These are phyloP conservation scores for Sordaria brevicollis DNA, from an alignment of 495 filamentous ascomycete species.

Conservation along the genomic window DNA sequence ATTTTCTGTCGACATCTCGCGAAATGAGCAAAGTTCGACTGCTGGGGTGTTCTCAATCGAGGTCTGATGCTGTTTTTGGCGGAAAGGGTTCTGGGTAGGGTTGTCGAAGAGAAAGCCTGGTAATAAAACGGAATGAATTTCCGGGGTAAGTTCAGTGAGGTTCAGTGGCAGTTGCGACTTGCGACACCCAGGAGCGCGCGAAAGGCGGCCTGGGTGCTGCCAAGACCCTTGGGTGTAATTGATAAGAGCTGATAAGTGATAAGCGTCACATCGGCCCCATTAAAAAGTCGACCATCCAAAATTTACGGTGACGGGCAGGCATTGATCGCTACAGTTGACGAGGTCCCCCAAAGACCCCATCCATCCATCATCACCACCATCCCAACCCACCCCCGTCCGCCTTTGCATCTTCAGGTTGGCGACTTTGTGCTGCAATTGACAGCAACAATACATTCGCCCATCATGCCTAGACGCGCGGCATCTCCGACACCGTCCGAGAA, in stretches of 20 bases:
- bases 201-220: not conserved
- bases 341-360: not conserved
- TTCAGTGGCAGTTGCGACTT: not conserved
- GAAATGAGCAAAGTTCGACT: no score
- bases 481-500: slow-evolving; percentile 83
- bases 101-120: not conserved
- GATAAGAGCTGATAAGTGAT: slow-evolving; percentile 11
- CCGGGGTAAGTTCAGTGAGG: not conserved
- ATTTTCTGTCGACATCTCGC: slow-evolving; percentile 6
- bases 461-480: slow-evolving; percentile 41
- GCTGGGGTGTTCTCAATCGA: no score
- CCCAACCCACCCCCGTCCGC: not conserved
- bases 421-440: not conserved
- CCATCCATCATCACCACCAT: not conserved
- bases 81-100: not conserved
- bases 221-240: not conserved
- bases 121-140: not conserved
- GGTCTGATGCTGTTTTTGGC: not conserved
- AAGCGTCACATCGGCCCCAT: slow-evolving; percentile 14
- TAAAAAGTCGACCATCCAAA: slow-evolving; percentile 8
- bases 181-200: not conserved
- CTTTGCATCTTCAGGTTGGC: not conserved
- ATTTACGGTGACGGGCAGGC: not conserved
- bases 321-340: not conserved
- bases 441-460: not conserved